Evolutionary conservation across 2,329 filamentous ascomycete species (phyloP).

Genomic region (Curvularia eragrostidis): DNA sequence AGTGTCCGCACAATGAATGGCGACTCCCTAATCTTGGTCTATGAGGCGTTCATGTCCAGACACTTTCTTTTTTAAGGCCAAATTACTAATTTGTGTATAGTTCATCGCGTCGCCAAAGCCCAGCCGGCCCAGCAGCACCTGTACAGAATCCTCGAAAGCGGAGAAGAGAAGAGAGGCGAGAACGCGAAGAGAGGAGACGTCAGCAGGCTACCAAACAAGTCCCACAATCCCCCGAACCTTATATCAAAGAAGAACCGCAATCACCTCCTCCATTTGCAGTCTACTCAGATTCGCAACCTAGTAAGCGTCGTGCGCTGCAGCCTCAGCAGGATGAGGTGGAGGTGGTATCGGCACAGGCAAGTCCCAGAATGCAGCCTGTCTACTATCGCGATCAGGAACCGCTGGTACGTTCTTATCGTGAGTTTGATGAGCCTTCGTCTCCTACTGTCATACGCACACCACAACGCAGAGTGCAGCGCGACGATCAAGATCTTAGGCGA

Average conservation of each 20-base stretch:
- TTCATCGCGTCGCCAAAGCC: conserved; percentile 53
- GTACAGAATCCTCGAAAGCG: conserved; percentile 60
- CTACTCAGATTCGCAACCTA: conserved; percentile 47
- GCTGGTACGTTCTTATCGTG: conserved; percentile 50
- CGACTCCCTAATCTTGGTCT: not conserved
- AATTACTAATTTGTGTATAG: conserved; percentile 27
- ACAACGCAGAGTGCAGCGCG: conserved; percentile 49
- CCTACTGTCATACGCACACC: conserved; percentile 50
- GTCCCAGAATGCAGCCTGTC: conserved; percentile 52
- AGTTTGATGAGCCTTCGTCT: conserved; percentile 51
- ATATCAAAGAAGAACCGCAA: conserved; percentile 68
- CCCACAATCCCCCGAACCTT: conserved; percentile 53
- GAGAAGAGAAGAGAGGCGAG: conserved; percentile 54
- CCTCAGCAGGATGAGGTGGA: conserved; percentile 49
- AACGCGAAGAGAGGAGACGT: conserved; percentile 44
- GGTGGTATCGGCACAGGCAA: conserved; percentile 48
- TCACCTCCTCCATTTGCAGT: conserved; percentile 64
- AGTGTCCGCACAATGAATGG: not conserved
- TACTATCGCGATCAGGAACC: conserved; percentile 53
- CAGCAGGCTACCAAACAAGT: conserved; percentile 43
- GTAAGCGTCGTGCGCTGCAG: conserved; percentile 51
- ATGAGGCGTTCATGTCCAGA: not conserved
- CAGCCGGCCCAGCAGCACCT: conserved; percentile 50
- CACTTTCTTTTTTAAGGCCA: not conserved
- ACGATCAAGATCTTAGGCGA: conserved; percentile 56